These are phyloP conservation scores for Xerocomellus dryophilus DNA, from an alignment of 768 basidiomycete species.

Conservation along the genomic window DNA sequence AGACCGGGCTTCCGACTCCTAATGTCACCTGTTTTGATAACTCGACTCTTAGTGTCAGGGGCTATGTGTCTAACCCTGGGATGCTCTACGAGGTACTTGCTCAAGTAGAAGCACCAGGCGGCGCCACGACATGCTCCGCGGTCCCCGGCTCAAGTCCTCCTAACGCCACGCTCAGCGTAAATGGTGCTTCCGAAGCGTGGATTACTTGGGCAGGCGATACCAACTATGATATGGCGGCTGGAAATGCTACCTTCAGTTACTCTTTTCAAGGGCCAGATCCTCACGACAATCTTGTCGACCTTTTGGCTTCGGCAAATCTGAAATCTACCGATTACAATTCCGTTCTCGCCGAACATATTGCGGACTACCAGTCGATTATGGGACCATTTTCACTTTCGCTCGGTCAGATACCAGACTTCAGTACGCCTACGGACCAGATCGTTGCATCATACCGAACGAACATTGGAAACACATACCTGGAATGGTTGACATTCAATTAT, in stretches of 20 bases:
- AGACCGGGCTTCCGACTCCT: constrained; percentile 50
- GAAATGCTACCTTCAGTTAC: constrained; percentile 51
- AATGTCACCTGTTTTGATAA: constrained; percentile 59
- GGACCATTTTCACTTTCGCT: constrained; percentile 54
- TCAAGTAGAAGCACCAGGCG: constrained; percentile 38
- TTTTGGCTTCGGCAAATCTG: constrained; percentile 33
- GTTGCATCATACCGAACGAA: constrained; percentile 50
- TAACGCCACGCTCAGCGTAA: constrained; percentile 50
- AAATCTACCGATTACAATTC: constrained; percentile 33
- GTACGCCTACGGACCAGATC: constrained; percentile 55
- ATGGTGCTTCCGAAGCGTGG: constrained; percentile 51
- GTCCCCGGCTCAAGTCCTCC: constrained; percentile 27
- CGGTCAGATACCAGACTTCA: constrained; percentile 54
- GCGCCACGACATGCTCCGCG: constrained; percentile 34
- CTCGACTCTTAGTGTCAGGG: constrained; percentile 53
- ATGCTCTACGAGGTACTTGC: constrained; percentile 71
- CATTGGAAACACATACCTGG: constrained; percentile 60
- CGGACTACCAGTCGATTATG: constrained; percentile 47
- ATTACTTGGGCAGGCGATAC: constrained; percentile 75
- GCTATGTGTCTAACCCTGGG: constrained; percentile 48
- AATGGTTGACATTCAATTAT: constrained; percentile 73
- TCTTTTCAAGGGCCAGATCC: constrained; percentile 66
- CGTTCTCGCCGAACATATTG: constrained; percentile 47
- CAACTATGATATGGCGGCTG: constrained; percentile 62
- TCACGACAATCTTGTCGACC: constrained; percentile 41